Evolutionary conservation across 1,284 basidiomycete species (phyloP).

Genomic region (Schizophyllum amplum): DNA sequence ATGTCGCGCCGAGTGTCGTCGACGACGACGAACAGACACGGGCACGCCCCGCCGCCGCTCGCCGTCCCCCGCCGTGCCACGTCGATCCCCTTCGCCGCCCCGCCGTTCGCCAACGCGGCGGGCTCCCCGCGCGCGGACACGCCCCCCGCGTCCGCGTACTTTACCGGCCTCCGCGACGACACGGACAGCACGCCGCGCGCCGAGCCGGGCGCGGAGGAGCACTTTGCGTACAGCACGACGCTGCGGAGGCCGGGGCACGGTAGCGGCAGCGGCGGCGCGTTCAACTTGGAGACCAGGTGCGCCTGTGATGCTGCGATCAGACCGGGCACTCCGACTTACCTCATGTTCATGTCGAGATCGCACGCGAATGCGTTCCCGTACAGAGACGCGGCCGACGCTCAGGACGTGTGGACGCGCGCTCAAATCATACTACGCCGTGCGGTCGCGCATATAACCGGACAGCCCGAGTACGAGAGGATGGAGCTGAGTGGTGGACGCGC

Average conservation of each 20-base stretch:
- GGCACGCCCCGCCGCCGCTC: background rate
- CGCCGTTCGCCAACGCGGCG: conserved; percentile 1
- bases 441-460: conserved; percentile 5
- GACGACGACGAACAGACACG: background rate
- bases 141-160: conserved; percentile 74
- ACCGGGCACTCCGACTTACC: background rate
- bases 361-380: background rate
- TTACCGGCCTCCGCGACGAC: conserved; percentile 45
- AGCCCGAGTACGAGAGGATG: conserved; percentile 20
- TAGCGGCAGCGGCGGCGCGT: conserved; percentile 34
- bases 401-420: background rate
- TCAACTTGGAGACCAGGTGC: conserved; percentile 37
- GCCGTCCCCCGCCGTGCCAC: background rate
- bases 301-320: conserved; percentile 35
- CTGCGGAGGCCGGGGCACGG: conserved; percentile 52
- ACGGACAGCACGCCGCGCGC: conserved; percentile 43
- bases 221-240: conserved; percentile 81
- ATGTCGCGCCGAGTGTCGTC: background rate
- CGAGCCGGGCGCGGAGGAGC: conserved; percentile 51
- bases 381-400: background rate
- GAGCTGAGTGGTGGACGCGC: conserved; percentile 18
- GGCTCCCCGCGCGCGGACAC: conserved; percentile 25
- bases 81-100: background rate
- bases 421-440: background rate
- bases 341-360: background rate